Percentiles rank a stretch among this genome's conserved stretches.
phyloP scores from a whole-genome alignment of 768 basidiomycete species.

The Termitomyces sp. region DNA sequence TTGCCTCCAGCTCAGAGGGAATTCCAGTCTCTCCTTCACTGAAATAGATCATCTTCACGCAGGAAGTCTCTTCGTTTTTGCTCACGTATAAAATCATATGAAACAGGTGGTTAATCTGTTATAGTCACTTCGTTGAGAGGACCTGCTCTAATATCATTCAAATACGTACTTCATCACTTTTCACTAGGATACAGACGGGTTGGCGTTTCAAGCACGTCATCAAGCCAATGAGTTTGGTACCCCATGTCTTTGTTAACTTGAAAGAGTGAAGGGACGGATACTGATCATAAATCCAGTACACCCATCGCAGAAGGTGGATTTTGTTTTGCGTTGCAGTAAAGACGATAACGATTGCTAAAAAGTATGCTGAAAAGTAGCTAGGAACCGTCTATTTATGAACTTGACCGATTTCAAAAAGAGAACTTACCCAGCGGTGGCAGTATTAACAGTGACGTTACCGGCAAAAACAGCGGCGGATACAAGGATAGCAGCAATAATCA shows the following conservation, averaged over 20 bases:
- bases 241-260: constrained; percentile 35
- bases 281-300: constrained; percentile 65
- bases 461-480: constrained; percentile 41
- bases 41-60: constrained; percentile 67
- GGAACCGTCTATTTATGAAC: background rate
- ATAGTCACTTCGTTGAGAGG: background rate
- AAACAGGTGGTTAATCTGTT: constrained; percentile 61
- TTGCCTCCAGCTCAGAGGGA: constrained; percentile 71
- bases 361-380: constrained; percentile 63
- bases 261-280: constrained; percentile 41
- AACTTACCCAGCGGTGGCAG: constrained; percentile 48
- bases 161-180: constrained; percentile 55
- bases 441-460: constrained; percentile 59
- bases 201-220: constrained; percentile 46
- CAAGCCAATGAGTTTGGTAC: constrained; percentile 31
- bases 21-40: constrained; percentile 44
- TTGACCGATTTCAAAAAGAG: background rate
- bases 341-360: constrained; percentile 40
- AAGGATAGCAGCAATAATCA: constrained; percentile 36
- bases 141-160: background rate
- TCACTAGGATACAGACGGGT: constrained; percentile 56
- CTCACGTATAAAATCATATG: constrained; percentile 62
- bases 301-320: constrained; percentile 43
- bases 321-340: constrained; percentile 53
- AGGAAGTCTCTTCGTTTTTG: constrained; percentile 65